Evolutionary conservation across 208 protist genomes (phyloP), one percentile per base, ranked within the genome.

Genomic region (Angomonas desouzai): DNA sequence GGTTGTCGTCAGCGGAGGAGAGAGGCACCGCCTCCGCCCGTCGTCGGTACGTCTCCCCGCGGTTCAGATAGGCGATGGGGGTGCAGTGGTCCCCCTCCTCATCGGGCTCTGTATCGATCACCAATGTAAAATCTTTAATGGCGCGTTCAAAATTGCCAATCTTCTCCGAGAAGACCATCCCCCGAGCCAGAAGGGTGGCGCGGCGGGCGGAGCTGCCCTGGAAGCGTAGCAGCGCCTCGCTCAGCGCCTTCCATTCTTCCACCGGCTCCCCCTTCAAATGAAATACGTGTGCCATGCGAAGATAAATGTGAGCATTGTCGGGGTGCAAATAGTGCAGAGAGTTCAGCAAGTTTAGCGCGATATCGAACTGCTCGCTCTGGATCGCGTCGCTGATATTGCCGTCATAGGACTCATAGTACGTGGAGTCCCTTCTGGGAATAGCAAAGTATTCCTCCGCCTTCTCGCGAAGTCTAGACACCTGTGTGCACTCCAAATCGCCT

Each of bases 111-210:
- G 85, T 64, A 49, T 64, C 68, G 48, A 96, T 71, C 36, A 81
- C 71, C 29, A 93, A 70, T 10, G 81, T 89, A 55, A 92, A 88
- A 63, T 96, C 89, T 23, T 76, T 73, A 70, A 96, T 90, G 18
- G 89, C 89, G 20, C 79, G 64, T 55, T 87, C 78, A 68, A 81
- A 67, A 56, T 86, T 70, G n/a, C 65, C 45, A 18, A 83, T 49
- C 38, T 79, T 66, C 20, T 83, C 78, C 1, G 76, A 71, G 65
- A 86, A 85, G 32, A 91, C 70, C 0, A 74, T 71, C n/a, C 86
- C 89, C n/a, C 89, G 86, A 2, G 74, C 74, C 23, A 96, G 74
- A 38, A 91, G 76, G 10, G 84, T 93, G 13, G 74, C 63, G 28
- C 79, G 71, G 11, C 83, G 89, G n/a, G 66, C 72, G 18, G 72